phyloP scores from a whole-genome alignment of 140 eudicot species.

The Senecio squalidus region DNA sequence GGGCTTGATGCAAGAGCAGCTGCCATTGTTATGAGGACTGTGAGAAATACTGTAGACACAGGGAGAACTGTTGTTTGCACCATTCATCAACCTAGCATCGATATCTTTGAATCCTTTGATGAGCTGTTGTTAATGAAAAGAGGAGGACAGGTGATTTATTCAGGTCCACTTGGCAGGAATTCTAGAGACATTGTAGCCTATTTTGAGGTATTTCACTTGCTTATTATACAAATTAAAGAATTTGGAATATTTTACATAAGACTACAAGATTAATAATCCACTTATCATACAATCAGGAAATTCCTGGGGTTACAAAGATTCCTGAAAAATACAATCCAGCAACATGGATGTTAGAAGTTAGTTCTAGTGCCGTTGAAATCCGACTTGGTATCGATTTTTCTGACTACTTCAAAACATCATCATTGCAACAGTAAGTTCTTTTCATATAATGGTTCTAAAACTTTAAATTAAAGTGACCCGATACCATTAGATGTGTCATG shows the following conservation, averaged over 20 bases:
- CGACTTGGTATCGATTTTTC: constrained; percentile 40
- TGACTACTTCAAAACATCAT: constrained; percentile 18
- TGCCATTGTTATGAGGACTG: constrained; percentile 89
- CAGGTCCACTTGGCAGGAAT: constrained; percentile 76
- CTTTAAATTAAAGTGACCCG: too few species aligned
- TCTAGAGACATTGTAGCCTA: constrained; percentile 66
- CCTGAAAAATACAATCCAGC: constrained; percentile 47
- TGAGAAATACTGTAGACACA: constrained; percentile 82
- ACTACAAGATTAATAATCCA: not conserved
- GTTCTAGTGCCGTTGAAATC: constrained; percentile 33
- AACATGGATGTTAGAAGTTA: constrained; percentile 55
- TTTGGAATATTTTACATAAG: not conserved
- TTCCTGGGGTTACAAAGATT: constrained; percentile 42
- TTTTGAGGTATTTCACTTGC: constrained; percentile 49
- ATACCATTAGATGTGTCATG: not conserved
- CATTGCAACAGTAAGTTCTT: constrained; percentile 36
- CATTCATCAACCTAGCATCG: constrained; percentile 87
- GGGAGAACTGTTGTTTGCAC: constrained; percentile 93
- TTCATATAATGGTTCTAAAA: too few species aligned
- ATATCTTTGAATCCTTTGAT: constrained; percentile 79
- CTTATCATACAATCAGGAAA: constrained; percentile 11
- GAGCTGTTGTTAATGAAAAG: constrained; percentile 85
- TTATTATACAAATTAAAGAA: not conserved
- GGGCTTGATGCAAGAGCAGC: constrained; percentile 96
- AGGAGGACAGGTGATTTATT: constrained; percentile 84